These are phyloP conservation scores for Exsudoporus frostii DNA, from an alignment of 768 basidiomycete genomes.

Conservation along the genomic window DNA sequence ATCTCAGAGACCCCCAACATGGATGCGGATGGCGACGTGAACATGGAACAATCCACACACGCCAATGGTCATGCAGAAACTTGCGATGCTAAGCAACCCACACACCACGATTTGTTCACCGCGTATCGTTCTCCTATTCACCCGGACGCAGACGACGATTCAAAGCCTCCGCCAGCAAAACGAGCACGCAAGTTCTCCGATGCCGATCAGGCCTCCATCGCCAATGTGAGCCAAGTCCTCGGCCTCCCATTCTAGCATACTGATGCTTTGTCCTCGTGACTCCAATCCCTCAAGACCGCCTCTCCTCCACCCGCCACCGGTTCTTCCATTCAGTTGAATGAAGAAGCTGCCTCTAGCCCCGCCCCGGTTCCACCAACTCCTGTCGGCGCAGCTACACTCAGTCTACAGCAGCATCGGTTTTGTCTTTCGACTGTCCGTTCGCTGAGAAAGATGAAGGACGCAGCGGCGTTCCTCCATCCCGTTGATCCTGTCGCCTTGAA, in stretches of 20 bases:
- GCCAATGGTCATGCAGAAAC: slow-evolving; percentile 25
- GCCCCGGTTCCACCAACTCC: slow-evolving; percentile 2
- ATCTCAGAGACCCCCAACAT: slow-evolving; percentile 27
- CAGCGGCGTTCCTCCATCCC: slow-evolving; percentile 75
- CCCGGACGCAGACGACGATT: slow-evolving; percentile 42
- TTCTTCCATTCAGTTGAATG: slow-evolving; percentile 32
- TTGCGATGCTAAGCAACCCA: slow-evolving; percentile 6
- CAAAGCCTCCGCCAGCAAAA: slow-evolving; percentile 78
- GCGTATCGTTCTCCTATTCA: slow-evolving; percentile 34
- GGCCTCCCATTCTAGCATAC: slow-evolving; percentile 51
- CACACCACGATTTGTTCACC: slow-evolving; percentile 34
- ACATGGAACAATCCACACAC: slow-evolving; percentile 25
- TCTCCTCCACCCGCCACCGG: slow-evolving; percentile 68
- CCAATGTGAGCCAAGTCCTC: slow-evolving; percentile 59
- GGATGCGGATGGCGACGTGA: slow-evolving; percentile 31
- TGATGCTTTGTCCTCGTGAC: slow-evolving; percentile 37
- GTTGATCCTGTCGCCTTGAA: slow-evolving; percentile 84
- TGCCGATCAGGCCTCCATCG: slow-evolving; percentile 67
- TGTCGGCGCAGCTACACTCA: slow-evolving; percentile 43
- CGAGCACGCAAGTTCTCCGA: slow-evolving; percentile 74
- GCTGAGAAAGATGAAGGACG: slow-evolving; percentile 85
- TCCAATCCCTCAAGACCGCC: slow-evolving; percentile 51
- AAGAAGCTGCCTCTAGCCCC: slow-evolving; percentile 21
- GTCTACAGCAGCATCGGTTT: slow-evolving; percentile 73
- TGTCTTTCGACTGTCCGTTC: slow-evolving; percentile 72